A percentile compares a stretch with the other conserved stretches of the same genome.
Evolutionary conservation across 805 yeast genomes (phyloP).

Genomic region (Kazachstania viticola): DNA sequence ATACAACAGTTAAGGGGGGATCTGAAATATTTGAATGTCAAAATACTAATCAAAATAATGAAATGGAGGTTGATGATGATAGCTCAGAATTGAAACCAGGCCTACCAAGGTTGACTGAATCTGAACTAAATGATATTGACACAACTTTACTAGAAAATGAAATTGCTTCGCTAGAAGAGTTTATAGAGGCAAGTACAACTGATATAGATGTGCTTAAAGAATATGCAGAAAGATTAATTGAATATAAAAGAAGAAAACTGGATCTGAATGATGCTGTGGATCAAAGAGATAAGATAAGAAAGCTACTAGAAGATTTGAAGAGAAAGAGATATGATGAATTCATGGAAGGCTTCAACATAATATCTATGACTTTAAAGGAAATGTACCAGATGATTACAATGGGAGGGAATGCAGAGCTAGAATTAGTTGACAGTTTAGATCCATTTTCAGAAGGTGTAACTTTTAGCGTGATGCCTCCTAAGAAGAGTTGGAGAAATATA

Average conservation of each 20-base stretch:
- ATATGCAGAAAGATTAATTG: constrained; percentile 55
- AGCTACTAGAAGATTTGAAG: constrained; percentile 54
- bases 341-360: constrained; percentile 82
- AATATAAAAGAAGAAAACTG: constrained; percentile 47
- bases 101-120: constrained; percentile 36
- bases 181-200: constrained; percentile 44
- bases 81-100: constrained; percentile 15
- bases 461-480: constrained; percentile 98
- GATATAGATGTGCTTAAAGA: constrained; percentile 70
- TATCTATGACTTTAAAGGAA: constrained; percentile 80
- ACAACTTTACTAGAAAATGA: constrained; percentile 38
- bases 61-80: constrained; percentile 24
- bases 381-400: constrained; percentile 98
- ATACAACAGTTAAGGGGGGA: neutral
- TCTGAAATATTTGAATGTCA: neutral
- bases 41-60: neutral
- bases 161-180: constrained; percentile 43
- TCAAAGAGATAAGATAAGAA: constrained; percentile 52
- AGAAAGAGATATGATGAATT: constrained; percentile 74
- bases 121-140: constrained; percentile 40
- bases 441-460: constrained; percentile 97
- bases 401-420: constrained; percentile 98
- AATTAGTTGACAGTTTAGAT: constrained; percentile 86
- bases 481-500: constrained; percentile 93
- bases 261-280: constrained; percentile 61